Conservation (phyloP, 495 filamentous ascomycete genomes). For the Annulohypoxylon stygium region DNA sequence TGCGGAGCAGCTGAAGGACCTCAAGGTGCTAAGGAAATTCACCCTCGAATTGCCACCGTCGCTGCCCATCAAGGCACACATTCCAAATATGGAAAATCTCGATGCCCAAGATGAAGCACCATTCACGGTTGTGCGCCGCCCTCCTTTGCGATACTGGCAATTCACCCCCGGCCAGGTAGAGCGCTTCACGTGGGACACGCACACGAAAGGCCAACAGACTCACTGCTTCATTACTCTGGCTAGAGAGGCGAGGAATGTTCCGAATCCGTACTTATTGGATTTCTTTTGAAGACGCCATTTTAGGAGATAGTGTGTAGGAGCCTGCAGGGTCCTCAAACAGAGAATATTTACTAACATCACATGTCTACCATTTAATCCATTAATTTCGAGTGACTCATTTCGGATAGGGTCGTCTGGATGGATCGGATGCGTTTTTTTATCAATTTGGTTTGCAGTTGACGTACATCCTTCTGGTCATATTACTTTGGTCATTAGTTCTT, state of each 20-base stretch:
- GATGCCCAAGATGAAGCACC: conserved; percentile 25
- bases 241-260: conserved; percentile 36
- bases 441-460: background rate
- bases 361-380: conserved; percentile 13
- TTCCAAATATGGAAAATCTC: conserved; percentile 38
- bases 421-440: conserved; percentile 7
- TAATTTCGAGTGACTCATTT: conserved; percentile 20
- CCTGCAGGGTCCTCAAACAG: conserved; percentile 15
- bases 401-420: conserved; percentile 15
- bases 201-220: conserved; percentile 33
- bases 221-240: conserved; percentile 44
- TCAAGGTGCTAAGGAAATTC: conserved; percentile 39
- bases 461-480: conserved; percentile 19
- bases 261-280: conserved; percentile 47
- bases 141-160: conserved; percentile 50
- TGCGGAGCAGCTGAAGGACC: conserved; percentile 28
- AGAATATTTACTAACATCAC: conserved; percentile 21
- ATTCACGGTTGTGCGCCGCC: conserved; percentile 44
- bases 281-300: conserved; percentile 30
- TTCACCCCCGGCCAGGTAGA: conserved; percentile 50
- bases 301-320: background rate
- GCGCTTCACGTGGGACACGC: conserved; percentile 48
- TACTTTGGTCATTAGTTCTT: conserved; percentile 16
- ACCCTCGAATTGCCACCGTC: conserved; percentile 47
- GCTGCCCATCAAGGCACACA: conserved; percentile 42